Evolutionary conservation across 495 filamentous ascomycete species (phyloP).

Genomic region (Xylaria nigripes): DNA sequence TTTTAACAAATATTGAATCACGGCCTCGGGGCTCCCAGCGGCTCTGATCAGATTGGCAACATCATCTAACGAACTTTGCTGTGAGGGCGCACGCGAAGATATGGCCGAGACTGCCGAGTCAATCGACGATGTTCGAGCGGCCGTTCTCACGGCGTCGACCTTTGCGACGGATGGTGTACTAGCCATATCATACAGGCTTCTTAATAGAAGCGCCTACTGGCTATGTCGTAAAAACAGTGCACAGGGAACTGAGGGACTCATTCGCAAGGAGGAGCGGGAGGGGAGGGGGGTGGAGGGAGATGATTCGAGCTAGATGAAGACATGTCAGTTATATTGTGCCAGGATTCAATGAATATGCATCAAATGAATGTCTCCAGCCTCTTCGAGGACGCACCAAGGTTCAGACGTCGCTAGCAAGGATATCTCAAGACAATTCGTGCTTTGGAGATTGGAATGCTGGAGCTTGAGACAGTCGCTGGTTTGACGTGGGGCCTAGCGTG

Average conservation of each 20-base stretch:
- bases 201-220: slow-evolving; percentile 28
- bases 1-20: slow-evolving; percentile 79
- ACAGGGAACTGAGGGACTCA: slow-evolving; percentile 34
- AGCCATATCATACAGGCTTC: slow-evolving; percentile 22
- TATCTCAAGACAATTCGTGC: slow-evolving; percentile 10
- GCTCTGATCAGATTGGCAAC: slow-evolving; percentile 66
- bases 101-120: slow-evolving; percentile 88
- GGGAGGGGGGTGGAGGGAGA: no score
- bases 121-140: slow-evolving; percentile 81
- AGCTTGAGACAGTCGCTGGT: neutral
- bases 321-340: slow-evolving; percentile 18
- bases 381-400: slow-evolving; percentile 25
- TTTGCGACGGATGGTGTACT: slow-evolving; percentile 15
- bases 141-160: slow-evolving; percentile 18
- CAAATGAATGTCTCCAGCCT: neutral
- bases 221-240: slow-evolving; percentile 28
- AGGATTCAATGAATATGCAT: neutral
- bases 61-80: slow-evolving; percentile 61
- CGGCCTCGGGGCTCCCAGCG: slow-evolving; percentile 82
- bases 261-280: slow-evolving; percentile 35
- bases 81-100: slow-evolving; percentile 58
- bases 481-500: neutral
- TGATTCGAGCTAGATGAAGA: slow-evolving; percentile 23
- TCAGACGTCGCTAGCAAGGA: slow-evolving; percentile 4
- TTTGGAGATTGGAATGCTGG: neutral